phyloP scores from a whole-genome alignment of 2,329 filamentous ascomycete genomes.

The Ascochyta lentis region DNA sequence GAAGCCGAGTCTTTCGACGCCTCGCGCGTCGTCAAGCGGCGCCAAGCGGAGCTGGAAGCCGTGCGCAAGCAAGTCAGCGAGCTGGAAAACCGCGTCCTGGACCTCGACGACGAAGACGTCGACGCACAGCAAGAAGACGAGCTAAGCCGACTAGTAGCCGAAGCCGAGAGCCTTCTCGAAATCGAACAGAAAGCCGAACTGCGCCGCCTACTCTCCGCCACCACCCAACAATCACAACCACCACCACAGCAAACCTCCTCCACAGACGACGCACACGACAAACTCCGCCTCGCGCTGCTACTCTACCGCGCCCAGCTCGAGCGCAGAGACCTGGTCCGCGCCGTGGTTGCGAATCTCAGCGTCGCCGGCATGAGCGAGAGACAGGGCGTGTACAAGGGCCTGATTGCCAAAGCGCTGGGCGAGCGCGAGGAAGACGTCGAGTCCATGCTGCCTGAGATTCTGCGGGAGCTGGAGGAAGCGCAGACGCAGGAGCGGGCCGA shows the following conservation, averaged over 20 bases:
- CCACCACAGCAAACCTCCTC: not conserved
- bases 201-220: slow-evolving; percentile 37
- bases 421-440: slow-evolving; percentile 74
- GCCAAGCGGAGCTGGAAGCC: slow-evolving; percentile 69
- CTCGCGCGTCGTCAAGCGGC: slow-evolving; percentile 60
- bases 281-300: slow-evolving; percentile 64
- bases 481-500: slow-evolving; percentile 49
- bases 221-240: slow-evolving; percentile 25
- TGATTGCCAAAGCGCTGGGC: slow-evolving; percentile 73
- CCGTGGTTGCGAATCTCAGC: slow-evolving; percentile 72
- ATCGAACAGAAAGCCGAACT: slow-evolving; percentile 54
- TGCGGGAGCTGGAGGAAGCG: slow-evolving; percentile 57
- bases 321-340: slow-evolving; percentile 67
- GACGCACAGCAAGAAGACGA: slow-evolving; percentile 46
- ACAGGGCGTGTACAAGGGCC: slow-evolving; percentile 74
- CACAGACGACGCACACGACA: slow-evolving; percentile 47
- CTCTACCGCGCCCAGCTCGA: slow-evolving; percentile 65
- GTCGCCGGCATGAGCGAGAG: slow-evolving; percentile 75
- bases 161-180: slow-evolving; percentile 53
- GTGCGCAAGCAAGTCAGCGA: slow-evolving; percentile 67
- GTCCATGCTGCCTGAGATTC: slow-evolving; percentile 61
- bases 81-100: slow-evolving; percentile 48
- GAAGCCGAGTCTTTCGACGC: slow-evolving; percentile 60
- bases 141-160: slow-evolving; percentile 45
- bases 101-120: slow-evolving; percentile 43